A percentile compares a stretch with the other conserved stretches of the same genome.
These are phyloP conservation scores for Cyberlindnera subsufficiens DNA, from an alignment of 805 yeast genomes.

Conservation along the genomic window DNA sequence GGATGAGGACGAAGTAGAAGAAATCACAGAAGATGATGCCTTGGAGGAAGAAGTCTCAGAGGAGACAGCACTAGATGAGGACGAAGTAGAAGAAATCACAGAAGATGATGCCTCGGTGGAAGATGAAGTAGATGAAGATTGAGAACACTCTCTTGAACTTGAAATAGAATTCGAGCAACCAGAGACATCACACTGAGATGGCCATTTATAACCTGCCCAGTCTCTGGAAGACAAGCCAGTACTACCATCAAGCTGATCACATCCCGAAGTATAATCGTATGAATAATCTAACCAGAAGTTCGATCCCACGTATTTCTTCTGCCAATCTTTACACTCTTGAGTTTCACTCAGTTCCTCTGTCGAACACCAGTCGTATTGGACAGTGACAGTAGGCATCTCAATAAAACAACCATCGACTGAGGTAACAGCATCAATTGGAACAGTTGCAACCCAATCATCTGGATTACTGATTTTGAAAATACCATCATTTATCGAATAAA, in stretches of 20 bases:
- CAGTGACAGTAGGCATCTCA: neutral
- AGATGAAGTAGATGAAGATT: neutral
- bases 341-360: neutral
- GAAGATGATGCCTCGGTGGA: neutral
- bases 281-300: neutral
- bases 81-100: too few relatives aligned
- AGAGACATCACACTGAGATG: neutral
- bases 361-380: slow-evolving; percentile 1
- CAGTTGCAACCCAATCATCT: neutral
- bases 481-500: neutral
- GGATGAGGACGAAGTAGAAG: neutral
- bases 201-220: neutral
- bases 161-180: neutral
- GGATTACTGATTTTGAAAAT: neutral
- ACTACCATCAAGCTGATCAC: neutral
- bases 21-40: too few relatives aligned
- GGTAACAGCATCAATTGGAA: neutral
- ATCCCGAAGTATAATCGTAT: neutral
- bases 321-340: neutral
- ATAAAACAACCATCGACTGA: neutral
- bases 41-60: too few relatives aligned
- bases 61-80: too few relatives aligned
- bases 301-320: too few relatives aligned
- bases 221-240: neutral
- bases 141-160: neutral